phyloP scores from a whole-genome alignment of 2,329 filamentous ascomycete species.

The Neurospora crassa region DNA sequence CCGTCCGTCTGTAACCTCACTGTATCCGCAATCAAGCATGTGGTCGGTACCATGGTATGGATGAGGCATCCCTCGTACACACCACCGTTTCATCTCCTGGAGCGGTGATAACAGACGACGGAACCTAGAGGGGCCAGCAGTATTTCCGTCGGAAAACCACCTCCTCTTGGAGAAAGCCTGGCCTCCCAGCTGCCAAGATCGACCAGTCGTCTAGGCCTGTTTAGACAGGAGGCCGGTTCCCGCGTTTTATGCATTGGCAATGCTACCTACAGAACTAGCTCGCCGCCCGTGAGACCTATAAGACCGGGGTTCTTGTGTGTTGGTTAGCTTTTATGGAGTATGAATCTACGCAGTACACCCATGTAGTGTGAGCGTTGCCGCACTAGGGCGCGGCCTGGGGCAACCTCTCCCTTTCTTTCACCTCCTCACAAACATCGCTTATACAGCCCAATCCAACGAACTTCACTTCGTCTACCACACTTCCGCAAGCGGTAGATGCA shows the following conservation, averaged over 20 bases:
- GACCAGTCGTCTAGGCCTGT: slow-evolving; percentile 4
- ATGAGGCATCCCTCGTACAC: background rate
- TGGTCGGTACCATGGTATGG: background rate
- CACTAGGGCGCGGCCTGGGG: slow-evolving; percentile 5
- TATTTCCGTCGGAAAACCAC: background rate
- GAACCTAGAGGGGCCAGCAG: background rate
- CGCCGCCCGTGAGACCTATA: background rate
- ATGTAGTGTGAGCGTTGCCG: background rate
- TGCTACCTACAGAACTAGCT: background rate
- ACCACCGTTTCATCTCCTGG: background rate
- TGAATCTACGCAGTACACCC: background rate
- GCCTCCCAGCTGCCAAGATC: slow-evolving; percentile 7
- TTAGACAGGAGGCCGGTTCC: slow-evolving; percentile 18
- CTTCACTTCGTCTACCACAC: slow-evolving; percentile 2
- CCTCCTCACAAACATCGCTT: slow-evolving; percentile 1
- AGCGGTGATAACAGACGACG: background rate
- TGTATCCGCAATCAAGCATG: background rate
- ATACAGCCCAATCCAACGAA: slow-evolving; percentile 8
- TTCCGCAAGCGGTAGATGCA: slow-evolving; percentile 8
- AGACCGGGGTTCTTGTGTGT: slow-evolving; percentile 13
- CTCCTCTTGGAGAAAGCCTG: slow-evolving; percentile 6
- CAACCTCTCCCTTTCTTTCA: slow-evolving; percentile 13
- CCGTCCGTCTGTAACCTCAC: background rate
- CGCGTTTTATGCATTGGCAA: slow-evolving; percentile 17
- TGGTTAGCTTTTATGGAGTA: slow-evolving; percentile 1